Evolutionary conservation across 2,329 filamentous ascomycete species (phyloP).

Genomic region (Colletotrichum karsti): DNA sequence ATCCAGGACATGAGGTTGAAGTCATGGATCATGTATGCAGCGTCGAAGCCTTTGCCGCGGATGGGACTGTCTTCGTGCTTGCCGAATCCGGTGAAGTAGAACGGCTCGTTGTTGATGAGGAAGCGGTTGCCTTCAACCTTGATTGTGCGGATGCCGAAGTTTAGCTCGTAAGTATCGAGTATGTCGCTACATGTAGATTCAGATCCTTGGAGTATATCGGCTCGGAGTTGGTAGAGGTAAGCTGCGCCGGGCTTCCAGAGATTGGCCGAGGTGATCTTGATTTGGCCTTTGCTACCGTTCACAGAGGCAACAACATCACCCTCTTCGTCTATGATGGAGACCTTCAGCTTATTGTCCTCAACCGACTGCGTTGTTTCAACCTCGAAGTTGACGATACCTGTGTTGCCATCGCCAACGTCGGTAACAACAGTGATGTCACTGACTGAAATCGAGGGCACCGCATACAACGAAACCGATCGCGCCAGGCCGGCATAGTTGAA

Average conservation of each 20-base stretch:
- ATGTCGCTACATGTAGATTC: neutral
- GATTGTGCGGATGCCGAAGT: slow-evolving; percentile 34
- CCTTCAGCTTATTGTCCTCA: neutral
- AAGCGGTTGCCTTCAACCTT: slow-evolving; percentile 32
- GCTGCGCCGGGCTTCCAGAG: slow-evolving; percentile 38
- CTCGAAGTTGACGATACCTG: slow-evolving; percentile 22
- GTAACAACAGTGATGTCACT: slow-evolving; percentile 35
- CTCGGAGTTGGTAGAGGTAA: slow-evolving; percentile 36
- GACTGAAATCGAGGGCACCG: slow-evolving; percentile 32
- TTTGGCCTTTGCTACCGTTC: slow-evolving; percentile 19
- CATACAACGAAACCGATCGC: slow-evolving; percentile 37
- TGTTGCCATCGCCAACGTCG: slow-evolving; percentile 23
- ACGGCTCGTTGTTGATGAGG: slow-evolving; percentile 37
- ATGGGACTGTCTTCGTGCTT: slow-evolving; percentile 37
- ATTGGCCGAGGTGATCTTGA: slow-evolving; percentile 28
- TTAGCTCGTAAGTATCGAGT: slow-evolving; percentile 33
- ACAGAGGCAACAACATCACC: slow-evolving; percentile 10
- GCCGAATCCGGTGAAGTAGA: slow-evolving; percentile 41
- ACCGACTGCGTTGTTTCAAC: slow-evolving; percentile 1
- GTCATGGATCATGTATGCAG: slow-evolving; percentile 40
- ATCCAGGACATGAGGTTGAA: slow-evolving; percentile 39
- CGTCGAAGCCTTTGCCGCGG: slow-evolving; percentile 39
- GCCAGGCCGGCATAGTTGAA: slow-evolving; percentile 40
- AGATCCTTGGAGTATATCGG: slow-evolving; percentile 25
- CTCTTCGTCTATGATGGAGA: slow-evolving; percentile 23